Evolutionary conservation across 2,329 filamentous ascomycete genomes (phyloP), one percentile per base, ranked within the genome.

Genomic region (Trichoderma sp.): DNA sequence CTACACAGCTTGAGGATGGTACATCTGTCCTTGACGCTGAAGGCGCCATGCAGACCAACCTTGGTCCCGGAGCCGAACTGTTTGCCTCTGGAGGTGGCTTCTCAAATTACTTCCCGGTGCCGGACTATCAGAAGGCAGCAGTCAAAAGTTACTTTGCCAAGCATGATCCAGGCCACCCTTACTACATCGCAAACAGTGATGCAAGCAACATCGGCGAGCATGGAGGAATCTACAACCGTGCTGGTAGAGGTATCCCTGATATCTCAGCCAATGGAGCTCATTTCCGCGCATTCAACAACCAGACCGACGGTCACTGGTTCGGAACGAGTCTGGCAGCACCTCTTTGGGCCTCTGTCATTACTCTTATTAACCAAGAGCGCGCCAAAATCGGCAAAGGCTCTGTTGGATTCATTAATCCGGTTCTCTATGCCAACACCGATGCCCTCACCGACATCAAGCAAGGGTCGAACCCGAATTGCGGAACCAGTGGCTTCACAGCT

Each of bases 241-340:
- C 77, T 0, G 83, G 84, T 11, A 81, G 85, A 35, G 84, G 80
- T 7, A 85, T 84, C 74, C 84, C 85, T 1, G 84, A 86, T 75
- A 78, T 86, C 6, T 80, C 81, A 6, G 83, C 83, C 2, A 84
- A 91, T 71, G 84, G 89, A 2, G 87, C 87, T 21, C 89, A 92
- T 81, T 89, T 89, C 65, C 59, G 59, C 27, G 66, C 75, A 8
- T 69, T 75, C 33, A 53, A 60, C 2, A 74, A 76, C 29, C 65
- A 31, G 27, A 38, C 6, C 5, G 62, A 74, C 4, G 66, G 35
- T 9, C 62, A 67, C 38, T 68, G 75, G 72, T 77, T 69, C 29
- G 79, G 79, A 1, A 80, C 79, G 9, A 77, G 75, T 31, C 50
- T 76, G 16, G 71, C 79, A 9, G 73, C 78, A 2, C 79, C 79